phyloP scores from a whole-genome alignment of 805 yeast species.

The Komagataella ulmi region DNA sequence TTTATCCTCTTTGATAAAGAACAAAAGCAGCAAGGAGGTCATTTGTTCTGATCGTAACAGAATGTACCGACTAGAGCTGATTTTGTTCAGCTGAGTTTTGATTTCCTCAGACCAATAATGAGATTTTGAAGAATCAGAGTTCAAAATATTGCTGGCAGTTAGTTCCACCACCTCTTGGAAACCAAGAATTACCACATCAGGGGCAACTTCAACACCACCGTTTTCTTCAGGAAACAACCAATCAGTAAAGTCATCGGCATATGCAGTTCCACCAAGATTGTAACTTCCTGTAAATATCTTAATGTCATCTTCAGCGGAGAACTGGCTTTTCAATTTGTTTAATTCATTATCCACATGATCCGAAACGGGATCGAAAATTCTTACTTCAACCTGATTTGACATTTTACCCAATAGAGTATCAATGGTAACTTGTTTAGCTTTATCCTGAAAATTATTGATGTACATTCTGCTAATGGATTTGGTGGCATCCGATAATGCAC shows the following conservation, averaged over 20 bases:
- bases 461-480: slow-evolving; percentile 92
- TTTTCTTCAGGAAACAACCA: slow-evolving; percentile 76
- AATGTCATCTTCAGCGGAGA: slow-evolving; percentile 46
- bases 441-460: slow-evolving; percentile 91
- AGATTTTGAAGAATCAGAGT: slow-evolving; percentile 71
- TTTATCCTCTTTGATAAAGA: slow-evolving; percentile 42
- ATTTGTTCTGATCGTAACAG: slow-evolving; percentile 63
- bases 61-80: slow-evolving; percentile 27
- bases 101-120: slow-evolving; percentile 68
- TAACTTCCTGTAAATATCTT: slow-evolving; percentile 72
- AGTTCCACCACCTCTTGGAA: slow-evolving; percentile 90
- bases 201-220: slow-evolving; percentile 31
- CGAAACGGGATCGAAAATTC: slow-evolving; percentile 75
- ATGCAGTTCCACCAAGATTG: slow-evolving; percentile 66
- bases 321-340: slow-evolving; percentile 31
- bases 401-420: slow-evolving; percentile 77
- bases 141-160: slow-evolving; percentile 81
- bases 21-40: slow-evolving; percentile 51
- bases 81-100: slow-evolving; percentile 40
- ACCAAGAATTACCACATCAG: slow-evolving; percentile 83
- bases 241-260: slow-evolving; percentile 40
- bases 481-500: slow-evolving; percentile 94
- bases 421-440: slow-evolving; percentile 78
- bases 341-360: slow-evolving; percentile 70
- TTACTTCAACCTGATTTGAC: slow-evolving; percentile 57